These are phyloP conservation scores for Atkinsonella hypoxylon DNA, from an alignment of 2,329 filamentous ascomycete genomes.

Conservation along the genomic window DNA sequence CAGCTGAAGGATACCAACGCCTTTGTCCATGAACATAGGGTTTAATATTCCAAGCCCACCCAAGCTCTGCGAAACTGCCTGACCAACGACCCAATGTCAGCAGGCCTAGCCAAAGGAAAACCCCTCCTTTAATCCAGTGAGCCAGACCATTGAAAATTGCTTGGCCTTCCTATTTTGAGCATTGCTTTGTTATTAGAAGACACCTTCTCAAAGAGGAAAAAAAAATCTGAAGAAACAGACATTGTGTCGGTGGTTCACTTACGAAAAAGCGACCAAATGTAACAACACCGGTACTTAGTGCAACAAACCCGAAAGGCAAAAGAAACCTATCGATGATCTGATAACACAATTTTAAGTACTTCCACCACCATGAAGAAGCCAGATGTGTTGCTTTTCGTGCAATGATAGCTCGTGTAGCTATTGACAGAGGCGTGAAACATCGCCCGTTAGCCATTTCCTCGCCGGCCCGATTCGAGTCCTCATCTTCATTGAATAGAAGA, in stretches of 20 bases:
- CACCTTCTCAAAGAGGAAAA: too few species aligned
- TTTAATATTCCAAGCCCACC: slow-evolving; percentile 91
- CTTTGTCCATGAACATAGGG: slow-evolving; percentile 44
- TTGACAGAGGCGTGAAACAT: slow-evolving; percentile 14
- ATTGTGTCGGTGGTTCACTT: slow-evolving; percentile 25
- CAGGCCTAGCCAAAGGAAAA: slow-evolving; percentile 90
- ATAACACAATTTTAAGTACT: slow-evolving; percentile 47
- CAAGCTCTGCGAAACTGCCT: slow-evolving; percentile 78
- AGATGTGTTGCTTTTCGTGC: slow-evolving; percentile 40
- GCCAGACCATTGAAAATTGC: slow-evolving; percentile 75
- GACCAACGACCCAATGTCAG: slow-evolving; percentile 82
- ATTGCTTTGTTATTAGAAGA: too few species aligned
- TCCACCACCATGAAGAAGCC: slow-evolving; percentile 44
- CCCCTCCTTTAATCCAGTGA: slow-evolving; percentile 86
- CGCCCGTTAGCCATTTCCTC: slow-evolving; percentile 26
- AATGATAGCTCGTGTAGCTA: slow-evolving; percentile 36
- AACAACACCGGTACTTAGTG: slow-evolving; percentile 58
- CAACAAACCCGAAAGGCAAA: slow-evolving; percentile 64
- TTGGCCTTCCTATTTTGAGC: slow-evolving; percentile 43
- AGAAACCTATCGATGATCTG: slow-evolving; percentile 63
- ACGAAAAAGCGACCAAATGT: slow-evolving; percentile 79
- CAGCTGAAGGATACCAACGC: slow-evolving; percentile 61
- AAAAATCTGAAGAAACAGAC: background rate
- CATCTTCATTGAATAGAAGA: slow-evolving; percentile 25
- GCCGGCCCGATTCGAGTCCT: slow-evolving; percentile 38